A percentile compares a stretch with the other conserved stretches of the same genome.
phyloP scores from a whole-genome alignment of 2,329 filamentous ascomycete genomes.

The Pseudogymnoascus destructans region DNA sequence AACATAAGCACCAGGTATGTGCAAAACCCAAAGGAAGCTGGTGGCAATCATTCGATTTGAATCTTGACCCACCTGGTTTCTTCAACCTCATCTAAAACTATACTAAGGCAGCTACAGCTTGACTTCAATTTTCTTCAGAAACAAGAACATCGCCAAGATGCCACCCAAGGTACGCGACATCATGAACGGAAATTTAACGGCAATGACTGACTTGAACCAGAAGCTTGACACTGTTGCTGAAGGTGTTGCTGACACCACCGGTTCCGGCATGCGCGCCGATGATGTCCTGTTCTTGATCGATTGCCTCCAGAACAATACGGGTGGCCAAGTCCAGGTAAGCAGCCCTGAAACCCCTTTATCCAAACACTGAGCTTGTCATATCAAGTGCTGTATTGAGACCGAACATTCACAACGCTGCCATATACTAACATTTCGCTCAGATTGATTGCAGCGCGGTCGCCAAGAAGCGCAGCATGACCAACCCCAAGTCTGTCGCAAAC shows the following conservation, averaged over 20 bases:
- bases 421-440: constrained; percentile 12
- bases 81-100: neutral
- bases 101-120: neutral
- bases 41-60: neutral
- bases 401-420: neutral
- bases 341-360: neutral
- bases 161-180: neutral
- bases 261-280: constrained; percentile 12
- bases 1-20: neutral
- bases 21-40: neutral
- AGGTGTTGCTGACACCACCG: neutral
- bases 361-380: neutral
- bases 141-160: neutral
- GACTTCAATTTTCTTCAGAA: neutral
- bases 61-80: neutral
- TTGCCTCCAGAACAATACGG: constrained; percentile 19
- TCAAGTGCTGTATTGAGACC: neutral
- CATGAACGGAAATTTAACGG: neutral
- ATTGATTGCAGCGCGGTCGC: constrained; percentile 19
- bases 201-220: neutral
- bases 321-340: constrained; percentile 19
- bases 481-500: constrained; percentile 19
- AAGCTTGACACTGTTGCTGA: neutral
- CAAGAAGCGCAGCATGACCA: constrained; percentile 14
- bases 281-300: constrained; percentile 20